Base-by-base conservation (phyloP, 495 filamentous ascomycete species). In the Penicillium nucicola region DNA sequence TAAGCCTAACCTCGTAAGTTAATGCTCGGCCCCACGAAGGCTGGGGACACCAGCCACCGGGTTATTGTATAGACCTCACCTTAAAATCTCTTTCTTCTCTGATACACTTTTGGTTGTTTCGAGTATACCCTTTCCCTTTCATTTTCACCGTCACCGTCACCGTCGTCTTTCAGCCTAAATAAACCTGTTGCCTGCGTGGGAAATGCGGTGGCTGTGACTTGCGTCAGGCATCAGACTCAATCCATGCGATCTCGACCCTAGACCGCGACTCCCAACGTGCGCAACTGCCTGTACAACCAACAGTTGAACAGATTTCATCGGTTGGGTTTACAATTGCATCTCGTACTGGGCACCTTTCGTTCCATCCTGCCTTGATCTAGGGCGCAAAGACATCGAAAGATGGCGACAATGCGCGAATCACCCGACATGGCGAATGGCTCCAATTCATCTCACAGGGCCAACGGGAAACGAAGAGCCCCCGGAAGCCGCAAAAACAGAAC, bases 21-120 rank as follows among this genome's bases (percentile, higher is more conserved):
- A n/a, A 35, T 41, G 40, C 42, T 54, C 60, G 25, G 25, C 60
- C 57, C 52, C 55, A 46, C 53, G 61, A 61, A 57, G 60, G 58
- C 61, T 65, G 58, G 61, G 58, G 57, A 55, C 37, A 56, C 61
- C 64, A 67, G 64, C 64, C 64, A 65, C 64, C 64, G 43, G 47
- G 50, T 45, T 58, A 60, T 48, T 48, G 48, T 58, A 56, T 62
- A 62, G 43, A 50, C 30, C 28, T 42, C 54, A 18, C 34, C 34
- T 22, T 15, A 18, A 40, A 43, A 38, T 35, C 28, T 47, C 18
- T 41, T 11, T 25, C 20, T 38, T 34, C 25, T 36, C 15, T 28
- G 25, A 28, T 28, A 28, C 25, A 32, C 34, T 31, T 36, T 39
- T 18, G 47, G 17, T 32, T 48, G 36, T 42, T 13, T 52, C 19